Percentiles rank a stretch among this genome's conserved stretches.
These are phyloP conservation scores for Colletotrichum sansevieriae DNA, from an alignment of 2,329 filamentous ascomycete genomes.

Conservation along the genomic window DNA sequence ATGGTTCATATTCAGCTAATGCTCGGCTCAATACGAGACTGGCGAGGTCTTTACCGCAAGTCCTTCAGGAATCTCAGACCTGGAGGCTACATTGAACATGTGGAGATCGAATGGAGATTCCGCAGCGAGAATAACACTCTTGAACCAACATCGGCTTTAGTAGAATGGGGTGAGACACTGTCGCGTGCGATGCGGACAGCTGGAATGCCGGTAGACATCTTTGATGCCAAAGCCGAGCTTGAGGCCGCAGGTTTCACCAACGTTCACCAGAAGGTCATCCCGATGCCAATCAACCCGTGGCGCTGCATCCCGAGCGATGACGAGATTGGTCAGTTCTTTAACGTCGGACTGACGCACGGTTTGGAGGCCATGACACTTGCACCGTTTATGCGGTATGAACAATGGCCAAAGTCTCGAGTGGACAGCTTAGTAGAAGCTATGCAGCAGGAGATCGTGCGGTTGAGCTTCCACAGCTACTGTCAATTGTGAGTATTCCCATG, in stretches of 20 bases:
- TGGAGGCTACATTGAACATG: slow-evolving; percentile 84
- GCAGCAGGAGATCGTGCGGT: slow-evolving; percentile 76
- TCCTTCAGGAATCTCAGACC: slow-evolving; percentile 74
- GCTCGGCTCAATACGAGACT: slow-evolving; percentile 81
- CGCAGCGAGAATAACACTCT: slow-evolving; percentile 77
- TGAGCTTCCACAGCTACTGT: slow-evolving; percentile 79
- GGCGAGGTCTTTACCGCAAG: slow-evolving; percentile 80
- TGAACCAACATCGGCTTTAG: slow-evolving; percentile 67
- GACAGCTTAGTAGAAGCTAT: slow-evolving; percentile 72
- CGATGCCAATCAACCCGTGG: slow-evolving; percentile 82
- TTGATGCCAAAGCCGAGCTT: slow-evolving; percentile 65
- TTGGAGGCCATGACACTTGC: slow-evolving; percentile 80
- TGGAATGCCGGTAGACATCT: slow-evolving; percentile 74
- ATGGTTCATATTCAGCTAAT: slow-evolving; percentile 87
- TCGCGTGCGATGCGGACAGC: slow-evolving; percentile 75
- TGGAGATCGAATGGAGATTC: slow-evolving; percentile 88
- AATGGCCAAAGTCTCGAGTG: slow-evolving; percentile 74
- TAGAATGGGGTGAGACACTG: slow-evolving; percentile 78
- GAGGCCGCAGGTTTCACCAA: slow-evolving; percentile 82
- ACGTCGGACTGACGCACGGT: slow-evolving; percentile 79
- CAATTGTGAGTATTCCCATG: slow-evolving; percentile 72
- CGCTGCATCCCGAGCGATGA: slow-evolving; percentile 65
- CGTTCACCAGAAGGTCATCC: slow-evolving; percentile 77
- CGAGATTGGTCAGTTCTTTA: slow-evolving; percentile 85
- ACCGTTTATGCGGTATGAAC: slow-evolving; percentile 75